phyloP scores from a whole-genome alignment of 371 early-diverging fungal species.

The Nosema muscidifuracis region DNA sequence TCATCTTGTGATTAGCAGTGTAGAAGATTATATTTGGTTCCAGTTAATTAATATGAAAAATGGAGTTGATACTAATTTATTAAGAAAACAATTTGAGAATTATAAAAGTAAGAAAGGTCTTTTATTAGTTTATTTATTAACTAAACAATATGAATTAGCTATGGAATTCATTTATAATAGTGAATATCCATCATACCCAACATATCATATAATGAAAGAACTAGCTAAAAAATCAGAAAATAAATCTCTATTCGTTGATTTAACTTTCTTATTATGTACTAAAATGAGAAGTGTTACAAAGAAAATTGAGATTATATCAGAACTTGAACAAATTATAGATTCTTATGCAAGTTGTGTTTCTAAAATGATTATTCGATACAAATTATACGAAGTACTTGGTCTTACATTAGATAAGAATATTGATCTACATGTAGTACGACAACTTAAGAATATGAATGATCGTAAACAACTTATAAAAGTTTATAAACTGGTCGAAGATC shows the following conservation, averaged over 20 bases:
- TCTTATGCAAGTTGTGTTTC: slow-evolving; percentile 39
- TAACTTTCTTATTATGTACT: slow-evolving; percentile 39
- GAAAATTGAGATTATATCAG: slow-evolving; percentile 45
- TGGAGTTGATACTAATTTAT: neutral
- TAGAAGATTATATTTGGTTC: slow-evolving; percentile 56
- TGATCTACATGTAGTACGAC: slow-evolving; percentile 16
- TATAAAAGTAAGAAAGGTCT: slow-evolving; percentile 31
- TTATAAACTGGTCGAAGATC: slow-evolving; percentile 38
- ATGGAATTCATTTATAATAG: slow-evolving; percentile 27
- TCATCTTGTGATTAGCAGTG: slow-evolving; percentile 27
- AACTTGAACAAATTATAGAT: slow-evolving; percentile 30
- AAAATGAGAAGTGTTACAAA: slow-evolving; percentile 19
- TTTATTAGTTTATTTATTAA: slow-evolving; percentile 44
- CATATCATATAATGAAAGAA: slow-evolving; percentile 42
- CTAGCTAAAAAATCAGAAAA: slow-evolving; percentile 23
- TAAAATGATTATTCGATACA: slow-evolving; percentile 49
- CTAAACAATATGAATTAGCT: slow-evolving; percentile 41
- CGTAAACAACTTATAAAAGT: slow-evolving; percentile 46
- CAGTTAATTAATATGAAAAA: slow-evolving; percentile 19
- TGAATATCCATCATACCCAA: slow-evolving; percentile 30
- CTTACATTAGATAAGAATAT: slow-evolving; percentile 28
- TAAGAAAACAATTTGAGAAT: slow-evolving; percentile 28
- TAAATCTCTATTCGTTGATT: slow-evolving; percentile 45
- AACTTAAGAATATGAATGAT: slow-evolving; percentile 39
- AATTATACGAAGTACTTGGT: slow-evolving; percentile 46